Evolutionary conservation across 2,329 filamentous ascomycete species (phyloP), one percentile per base, ranked within the genome.

Genomic region (Lithohypha guttulata): DNA sequence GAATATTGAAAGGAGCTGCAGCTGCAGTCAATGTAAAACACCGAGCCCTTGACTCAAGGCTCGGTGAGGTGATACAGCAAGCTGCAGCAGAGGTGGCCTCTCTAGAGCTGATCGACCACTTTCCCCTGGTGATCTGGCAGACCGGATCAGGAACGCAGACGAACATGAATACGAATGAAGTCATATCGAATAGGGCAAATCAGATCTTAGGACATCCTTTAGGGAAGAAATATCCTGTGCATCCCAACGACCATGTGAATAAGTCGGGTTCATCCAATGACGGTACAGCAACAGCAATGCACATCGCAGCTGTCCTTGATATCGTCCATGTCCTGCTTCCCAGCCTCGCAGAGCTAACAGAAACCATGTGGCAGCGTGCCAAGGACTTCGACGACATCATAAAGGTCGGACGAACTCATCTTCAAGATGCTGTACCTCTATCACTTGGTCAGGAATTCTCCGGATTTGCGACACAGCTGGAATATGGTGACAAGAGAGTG

Each of bases 161-260:
- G 63, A 96, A 94, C 77, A 96, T 96, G 91, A 98, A 98, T 70
- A 87, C 89, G 61, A 98, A 98, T 71, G 91, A 98, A 65, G 91
- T 98, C 65, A 96, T 98, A 65, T 95, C 89, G 50, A 98, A 96
- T 76, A 84, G 91, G 51, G 91, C 91, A 50, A 96, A 96, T 64
- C 89, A 96, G 71, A 93, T 96, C 49, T 13, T 38, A n/a, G 26
- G 26, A 3, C 26, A 19, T 14, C 6, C 23, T 3, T 17, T 38
- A 5, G 84, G 84, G 53, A 77, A 68, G 72, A 93, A 93, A 77
- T 87, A 84, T 68, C 84, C 84, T 9, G 84, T 93, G 48, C 84
- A 93, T 67, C 84, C 84, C 56, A 93, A 93, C 66, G 84, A 93
- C 68, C 84, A 93, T 62, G 84, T 93, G 63, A 93, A 93, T 73